Evolutionary conservation across 352 stramenopile species (phyloP).

Genomic region (Phytophthora fragariae): DNA sequence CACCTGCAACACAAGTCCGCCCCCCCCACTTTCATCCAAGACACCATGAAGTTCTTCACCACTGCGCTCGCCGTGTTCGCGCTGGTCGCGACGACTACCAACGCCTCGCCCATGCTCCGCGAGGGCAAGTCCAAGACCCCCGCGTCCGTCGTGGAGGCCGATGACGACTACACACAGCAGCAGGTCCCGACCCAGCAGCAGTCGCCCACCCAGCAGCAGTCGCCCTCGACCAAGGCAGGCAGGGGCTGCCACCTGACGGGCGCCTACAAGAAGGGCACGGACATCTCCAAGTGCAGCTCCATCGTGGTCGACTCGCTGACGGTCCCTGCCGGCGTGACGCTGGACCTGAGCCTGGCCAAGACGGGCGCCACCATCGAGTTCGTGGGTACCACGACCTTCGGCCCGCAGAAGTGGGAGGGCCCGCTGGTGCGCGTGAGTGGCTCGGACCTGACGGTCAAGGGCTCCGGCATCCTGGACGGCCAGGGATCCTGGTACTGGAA

Average conservation of each 20-base stretch:
- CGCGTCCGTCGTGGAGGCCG: not conserved
- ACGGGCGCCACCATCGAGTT: constrained; percentile 42
- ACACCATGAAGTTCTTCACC: constrained; percentile 34
- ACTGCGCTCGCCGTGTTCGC: constrained; percentile 1
- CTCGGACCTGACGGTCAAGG: constrained; percentile 37
- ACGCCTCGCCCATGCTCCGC: constrained; percentile 28
- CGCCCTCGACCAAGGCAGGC: constrained; percentile 12
- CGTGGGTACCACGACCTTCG: constrained; percentile 46
- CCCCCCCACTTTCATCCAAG: not conserved
- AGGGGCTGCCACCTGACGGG: constrained; percentile 37
- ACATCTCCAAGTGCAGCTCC: constrained; percentile 37
- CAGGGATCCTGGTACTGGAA: constrained; percentile 52
- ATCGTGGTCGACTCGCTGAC: constrained; percentile 38
- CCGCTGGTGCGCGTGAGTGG: constrained; percentile 41
- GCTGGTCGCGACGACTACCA: constrained; percentile 7
- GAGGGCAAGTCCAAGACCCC: constrained; percentile 11
- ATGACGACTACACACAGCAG: constrained; percentile 20
- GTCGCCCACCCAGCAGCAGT: constrained; percentile 5
- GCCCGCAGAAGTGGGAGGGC: constrained; percentile 34
- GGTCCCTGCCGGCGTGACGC: constrained; percentile 39
- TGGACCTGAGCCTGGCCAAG: constrained; percentile 41
- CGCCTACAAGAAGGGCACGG: constrained; percentile 37
- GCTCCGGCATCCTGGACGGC: constrained; percentile 45
- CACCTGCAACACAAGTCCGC: constrained; percentile 1
- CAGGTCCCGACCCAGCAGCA: constrained; percentile 31